Percentiles rank a stretch among this genome's conserved stretches.
Conservation (phyloP, 2,329 filamentous ascomycete genomes). For the Penicillium sp. region DNA sequence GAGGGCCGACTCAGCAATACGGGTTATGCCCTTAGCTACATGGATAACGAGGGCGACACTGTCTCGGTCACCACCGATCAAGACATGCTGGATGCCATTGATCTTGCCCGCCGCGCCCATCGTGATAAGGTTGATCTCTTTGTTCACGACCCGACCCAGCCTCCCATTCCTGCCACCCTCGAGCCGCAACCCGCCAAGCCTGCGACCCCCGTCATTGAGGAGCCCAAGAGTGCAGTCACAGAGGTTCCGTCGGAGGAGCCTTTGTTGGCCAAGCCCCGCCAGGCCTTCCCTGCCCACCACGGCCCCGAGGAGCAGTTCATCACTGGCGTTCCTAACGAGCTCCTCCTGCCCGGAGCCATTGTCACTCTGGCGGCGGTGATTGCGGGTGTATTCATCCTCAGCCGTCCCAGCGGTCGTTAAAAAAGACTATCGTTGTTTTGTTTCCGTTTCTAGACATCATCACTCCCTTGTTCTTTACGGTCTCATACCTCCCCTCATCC, state of each 20-base stretch:
- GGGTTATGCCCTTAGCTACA: conserved; percentile 91
- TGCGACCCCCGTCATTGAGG: conserved; percentile 59
- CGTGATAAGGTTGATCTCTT: conserved; percentile 97
- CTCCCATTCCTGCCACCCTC: conserved; percentile 72
- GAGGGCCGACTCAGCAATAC: conserved; percentile 76
- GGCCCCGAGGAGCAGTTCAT: conserved; percentile 77
- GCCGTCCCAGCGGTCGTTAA: conserved; percentile 64
- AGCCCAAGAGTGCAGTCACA: conserved; percentile 51
- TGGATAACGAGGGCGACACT: conserved; percentile 95
- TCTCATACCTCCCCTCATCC: conserved; percentile 17
- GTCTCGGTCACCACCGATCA: conserved; percentile 96
- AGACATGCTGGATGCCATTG: conserved; percentile 88
- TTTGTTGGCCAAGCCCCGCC: conserved; percentile 47
- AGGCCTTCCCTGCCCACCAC: conserved; percentile 53
- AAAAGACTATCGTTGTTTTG: not conserved
- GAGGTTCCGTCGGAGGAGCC: conserved; percentile 60
- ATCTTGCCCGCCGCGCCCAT: conserved; percentile 75
- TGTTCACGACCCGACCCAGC: conserved; percentile 89
- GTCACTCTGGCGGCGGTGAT: conserved; percentile 95
- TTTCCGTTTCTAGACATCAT: conserved; percentile 12
- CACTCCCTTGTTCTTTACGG: conserved; percentile 14
- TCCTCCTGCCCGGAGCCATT: conserved; percentile 90
- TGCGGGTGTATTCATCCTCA: conserved; percentile 87
- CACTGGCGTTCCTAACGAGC: conserved; percentile 88
- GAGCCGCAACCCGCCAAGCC: conserved; percentile 64